phyloP scores from a whole-genome alignment of 2,329 filamentous ascomycete species.

The Truncatella angustata region DNA sequence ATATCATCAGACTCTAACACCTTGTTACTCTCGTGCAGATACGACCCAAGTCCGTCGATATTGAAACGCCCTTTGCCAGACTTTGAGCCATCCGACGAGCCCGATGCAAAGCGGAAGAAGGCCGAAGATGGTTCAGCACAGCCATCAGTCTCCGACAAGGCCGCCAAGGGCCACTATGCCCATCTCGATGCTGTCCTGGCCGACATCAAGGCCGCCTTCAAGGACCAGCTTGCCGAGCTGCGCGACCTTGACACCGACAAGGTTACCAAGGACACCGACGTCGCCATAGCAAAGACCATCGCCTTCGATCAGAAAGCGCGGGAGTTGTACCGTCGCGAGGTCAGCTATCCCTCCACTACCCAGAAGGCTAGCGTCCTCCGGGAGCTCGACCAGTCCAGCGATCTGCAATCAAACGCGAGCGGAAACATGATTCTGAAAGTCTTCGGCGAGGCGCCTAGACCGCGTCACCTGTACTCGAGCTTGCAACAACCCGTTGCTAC shows the following conservation, averaged over 20 bases:
- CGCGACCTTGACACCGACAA: slow-evolving; percentile 18
- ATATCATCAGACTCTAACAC: slow-evolving; percentile 6
- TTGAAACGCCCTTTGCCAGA: slow-evolving; percentile 53
- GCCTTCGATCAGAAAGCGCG: slow-evolving; percentile 63
- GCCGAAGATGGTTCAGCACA: slow-evolving; percentile 40
- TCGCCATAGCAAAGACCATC: slow-evolving; percentile 42
- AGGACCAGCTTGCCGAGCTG: slow-evolving; percentile 48
- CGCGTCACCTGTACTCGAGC: slow-evolving; percentile 84
- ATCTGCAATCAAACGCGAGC: slow-evolving; percentile 36
- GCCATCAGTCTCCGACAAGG: slow-evolving; percentile 54
- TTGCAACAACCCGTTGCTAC: slow-evolving; percentile 55
- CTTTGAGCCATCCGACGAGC: slow-evolving; percentile 43
- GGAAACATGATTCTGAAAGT: slow-evolving; percentile 69
- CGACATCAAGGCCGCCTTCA: slow-evolving; percentile 50
- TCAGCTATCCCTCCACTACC: slow-evolving; percentile 45
- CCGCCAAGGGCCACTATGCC: slow-evolving; percentile 49
- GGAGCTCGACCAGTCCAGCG: slow-evolving; percentile 37
- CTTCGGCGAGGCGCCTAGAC: slow-evolving; percentile 70
- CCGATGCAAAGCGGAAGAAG: slow-evolving; percentile 60
- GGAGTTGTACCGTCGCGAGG: slow-evolving; percentile 61
- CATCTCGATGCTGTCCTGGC: slow-evolving; percentile 64
- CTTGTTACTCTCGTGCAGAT: slow-evolving; percentile 35
- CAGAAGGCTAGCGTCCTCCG: slow-evolving; percentile 32
- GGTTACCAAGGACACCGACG: slow-evolving; percentile 26
- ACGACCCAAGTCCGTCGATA: slow-evolving; percentile 53